Percentiles rank a stretch among this genome's conserved stretches.
These are phyloP conservation scores for Papilionanthe hybrid DNA, from an alignment of 116 monocot genomes.

Conservation along the genomic window DNA sequence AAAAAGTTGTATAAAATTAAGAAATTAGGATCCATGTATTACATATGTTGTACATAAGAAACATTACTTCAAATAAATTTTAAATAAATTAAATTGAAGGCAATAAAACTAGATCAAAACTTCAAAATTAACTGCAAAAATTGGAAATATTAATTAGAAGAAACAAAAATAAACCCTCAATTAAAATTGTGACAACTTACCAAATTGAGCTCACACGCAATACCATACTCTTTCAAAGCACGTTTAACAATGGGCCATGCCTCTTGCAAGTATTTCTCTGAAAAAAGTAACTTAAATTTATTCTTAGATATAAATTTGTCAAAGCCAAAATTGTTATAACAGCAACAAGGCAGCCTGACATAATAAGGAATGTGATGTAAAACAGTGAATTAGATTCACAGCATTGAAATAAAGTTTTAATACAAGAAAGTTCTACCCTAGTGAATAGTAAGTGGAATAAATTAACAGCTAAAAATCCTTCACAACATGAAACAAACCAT, in stretches of 20 bases:
- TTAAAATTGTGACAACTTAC: conserved; percentile 24
- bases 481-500: background rate
- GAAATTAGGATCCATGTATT: background rate
- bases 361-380: background rate
- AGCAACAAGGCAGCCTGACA: background rate
- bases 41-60: background rate
- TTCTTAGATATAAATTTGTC: background rate
- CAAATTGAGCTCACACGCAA: conserved; percentile 87
- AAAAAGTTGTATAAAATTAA: background rate
- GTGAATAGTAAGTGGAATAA: background rate
- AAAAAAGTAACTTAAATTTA: background rate
- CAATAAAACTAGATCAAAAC: background rate
- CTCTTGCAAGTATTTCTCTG: conserved; percentile 95
- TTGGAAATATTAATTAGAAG: background rate
- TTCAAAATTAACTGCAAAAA: background rate
- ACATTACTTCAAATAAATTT: conserved; percentile 1
- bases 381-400: too few relatives aligned
- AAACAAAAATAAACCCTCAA: background rate
- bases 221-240: conserved; percentile 67
- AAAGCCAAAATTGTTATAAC: background rate
- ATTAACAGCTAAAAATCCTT: background rate
- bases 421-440: background rate
- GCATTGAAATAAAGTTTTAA: too few relatives aligned
- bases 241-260: conserved; percentile 76
- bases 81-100: background rate